Base-by-base conservation (phyloP, 305 asterid species). In the Fraxinus albicans region DNA sequence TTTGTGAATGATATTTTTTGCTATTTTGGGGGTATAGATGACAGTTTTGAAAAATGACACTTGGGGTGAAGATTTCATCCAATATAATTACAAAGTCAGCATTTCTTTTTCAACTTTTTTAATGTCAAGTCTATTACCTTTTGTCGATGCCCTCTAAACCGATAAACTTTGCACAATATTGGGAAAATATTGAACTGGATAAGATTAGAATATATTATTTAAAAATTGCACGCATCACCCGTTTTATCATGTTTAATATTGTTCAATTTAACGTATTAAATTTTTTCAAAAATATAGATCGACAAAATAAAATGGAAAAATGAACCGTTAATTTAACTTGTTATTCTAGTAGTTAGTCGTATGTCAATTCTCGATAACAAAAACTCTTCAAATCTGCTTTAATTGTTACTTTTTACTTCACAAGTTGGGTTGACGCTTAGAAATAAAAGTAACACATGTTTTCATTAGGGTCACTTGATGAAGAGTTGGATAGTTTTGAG, bases 31-130 rank as follows among this genome's bases (percentile, higher is more conserved):
- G 8, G 35, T 34, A 58, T 21, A 5, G 7, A 31, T 55, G 33
- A 34, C 10, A 3, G 35, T 19, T 19, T 19, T 19, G 8, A 40
- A 79, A 79, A 63, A 12, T 19, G 35, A 79, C 42, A 79, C 5
- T 25, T 12, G 8, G 9, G 42, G 42, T 38, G 27, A 23, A 13
- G 76, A 36, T 65, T 38, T 65, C 23, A 65, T 65, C 29, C 7
- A 17, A 21, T 7, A 21, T 10, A 23, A 36, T 13, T 40, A 67
- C 65, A 13, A 38, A 40, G 72, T 42, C 8, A 2, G n/a, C 75
- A 36, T 38, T 47, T 81, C 84, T 29, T 67, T 82, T 82, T 82
- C 84, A 65, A 82, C 84, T 29, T 76, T 74, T 40, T 67, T 42
- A 76, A 76, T 21, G 12, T 38, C 73, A 75, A 82, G 0, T 60